phyloP scores from a whole-genome alignment of 2,329 filamentous ascomycete genomes.

The Alternaria arbusti region DNA sequence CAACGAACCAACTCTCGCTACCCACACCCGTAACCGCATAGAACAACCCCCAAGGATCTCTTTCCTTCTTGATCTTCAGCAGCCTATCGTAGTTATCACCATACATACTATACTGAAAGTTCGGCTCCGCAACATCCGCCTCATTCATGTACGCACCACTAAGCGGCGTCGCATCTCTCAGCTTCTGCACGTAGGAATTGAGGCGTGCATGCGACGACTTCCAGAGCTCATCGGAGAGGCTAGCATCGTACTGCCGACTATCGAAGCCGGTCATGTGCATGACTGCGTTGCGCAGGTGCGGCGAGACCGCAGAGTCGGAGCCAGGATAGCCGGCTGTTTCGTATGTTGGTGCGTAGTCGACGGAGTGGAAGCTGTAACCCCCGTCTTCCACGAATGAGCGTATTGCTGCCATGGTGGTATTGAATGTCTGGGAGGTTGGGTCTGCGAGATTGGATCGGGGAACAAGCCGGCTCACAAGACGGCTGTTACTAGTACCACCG shows the following conservation, averaged over 20 bases:
- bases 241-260: constrained; percentile 24
- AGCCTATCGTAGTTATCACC: constrained; percentile 34
- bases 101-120: constrained; percentile 35
- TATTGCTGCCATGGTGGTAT: constrained; percentile 26
- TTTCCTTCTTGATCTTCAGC: constrained; percentile 25
- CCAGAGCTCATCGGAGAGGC: constrained; percentile 23
- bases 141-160: constrained; percentile 48
- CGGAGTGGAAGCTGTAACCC: constrained; percentile 34
- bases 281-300: constrained; percentile 28
- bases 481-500: constrained; percentile 21
- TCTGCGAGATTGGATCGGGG: constrained; percentile 37
- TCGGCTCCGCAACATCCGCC: constrained; percentile 34
- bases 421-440: constrained; percentile 18
- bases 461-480: constrained; percentile 41
- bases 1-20: constrained; percentile 33
- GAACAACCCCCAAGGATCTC: constrained; percentile 38
- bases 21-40: constrained; percentile 35
- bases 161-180: constrained; percentile 29
- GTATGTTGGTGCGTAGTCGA: constrained; percentile 33
- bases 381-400: constrained; percentile 35
- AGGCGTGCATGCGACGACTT: constrained; percentile 31
- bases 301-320: constrained; percentile 26
- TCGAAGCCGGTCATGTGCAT: constrained; percentile 39
- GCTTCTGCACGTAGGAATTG: constrained; percentile 29
- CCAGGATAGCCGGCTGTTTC: constrained; percentile 36